phyloP scores from a whole-genome alignment of 225 moss, liverwort and hornwort species.

The Lunularia cruciata region DNA sequence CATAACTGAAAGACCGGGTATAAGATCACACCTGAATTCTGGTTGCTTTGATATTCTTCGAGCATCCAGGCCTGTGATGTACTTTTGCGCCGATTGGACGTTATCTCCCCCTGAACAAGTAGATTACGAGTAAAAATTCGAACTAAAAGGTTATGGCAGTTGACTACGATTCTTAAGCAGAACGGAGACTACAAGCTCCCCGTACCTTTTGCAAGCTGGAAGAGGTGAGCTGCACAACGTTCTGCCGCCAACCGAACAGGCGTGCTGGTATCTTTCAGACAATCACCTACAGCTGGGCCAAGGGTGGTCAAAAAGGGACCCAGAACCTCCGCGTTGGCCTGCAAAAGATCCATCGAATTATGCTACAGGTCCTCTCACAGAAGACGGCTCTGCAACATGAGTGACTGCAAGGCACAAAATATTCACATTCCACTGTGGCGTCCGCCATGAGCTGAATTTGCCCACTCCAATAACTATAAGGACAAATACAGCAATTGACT shows the following conservation, averaged over 20 bases:
- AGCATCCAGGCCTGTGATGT: constrained; percentile 92
- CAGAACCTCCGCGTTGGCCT: constrained; percentile 41
- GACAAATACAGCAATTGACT: background rate
- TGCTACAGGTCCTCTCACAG: background rate
- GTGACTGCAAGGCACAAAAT: no score
- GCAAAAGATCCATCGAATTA: background rate
- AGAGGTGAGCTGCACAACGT: constrained; percentile 92
- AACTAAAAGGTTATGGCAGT: no score
- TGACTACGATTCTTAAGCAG: background rate
- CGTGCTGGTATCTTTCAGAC: constrained; percentile 71
- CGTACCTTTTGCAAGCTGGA: constrained; percentile 86
- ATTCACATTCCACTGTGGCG: no score
- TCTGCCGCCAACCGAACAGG: constrained; percentile 94
- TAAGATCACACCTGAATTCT: constrained; percentile 63
- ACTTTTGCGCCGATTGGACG: constrained; percentile 87
- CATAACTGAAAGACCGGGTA: background rate
- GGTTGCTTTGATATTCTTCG: constrained; percentile 94
- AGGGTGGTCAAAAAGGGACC: constrained; percentile 41
- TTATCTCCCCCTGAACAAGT: constrained; percentile 64
- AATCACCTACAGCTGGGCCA: constrained; percentile 74
- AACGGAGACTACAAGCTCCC: background rate
- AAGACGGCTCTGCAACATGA: background rate
- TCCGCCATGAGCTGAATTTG: no score
- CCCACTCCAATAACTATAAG: no score
- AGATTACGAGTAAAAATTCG: background rate